Evolutionary conservation across 805 yeast genomes (phyloP).

Genomic region (Candida takata): DNA sequence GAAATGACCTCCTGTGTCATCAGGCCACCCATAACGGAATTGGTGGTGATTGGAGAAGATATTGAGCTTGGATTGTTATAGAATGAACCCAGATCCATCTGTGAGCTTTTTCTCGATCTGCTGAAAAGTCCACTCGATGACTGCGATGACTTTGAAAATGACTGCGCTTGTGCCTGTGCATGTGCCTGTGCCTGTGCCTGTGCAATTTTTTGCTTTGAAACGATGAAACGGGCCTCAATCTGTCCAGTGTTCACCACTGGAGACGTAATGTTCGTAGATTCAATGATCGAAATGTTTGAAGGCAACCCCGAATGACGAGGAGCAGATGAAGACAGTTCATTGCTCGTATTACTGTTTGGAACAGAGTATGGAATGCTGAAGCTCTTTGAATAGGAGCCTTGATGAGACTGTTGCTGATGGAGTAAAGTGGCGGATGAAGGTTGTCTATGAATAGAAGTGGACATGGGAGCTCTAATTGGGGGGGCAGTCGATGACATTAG

Average conservation of each 20-base stretch:
- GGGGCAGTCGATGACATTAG: slow-evolving; percentile 12
- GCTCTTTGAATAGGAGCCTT: slow-evolving; percentile 12
- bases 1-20: slow-evolving; percentile 16
- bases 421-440: slow-evolving; percentile 13
- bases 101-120: slow-evolving; percentile 35
- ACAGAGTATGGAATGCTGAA: slow-evolving; percentile 22
- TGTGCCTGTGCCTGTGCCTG: slow-evolving; percentile 19
- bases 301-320: slow-evolving; percentile 33
- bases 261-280: slow-evolving; percentile 60
- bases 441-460: slow-evolving; percentile 23
- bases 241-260: slow-evolving; percentile 54
- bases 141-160: slow-evolving; percentile 14
- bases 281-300: slow-evolving; percentile 34
- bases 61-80: slow-evolving; percentile 16
- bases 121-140: slow-evolving; percentile 40
- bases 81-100: slow-evolving; percentile 22
- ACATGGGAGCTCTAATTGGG: slow-evolving; percentile 24
- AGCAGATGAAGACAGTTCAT: slow-evolving; percentile 25
- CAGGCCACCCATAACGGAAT: not conserved
- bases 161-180: too few relatives aligned
- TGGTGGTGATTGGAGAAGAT: slow-evolving; percentile 4
- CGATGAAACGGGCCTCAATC: slow-evolving; percentile 81
- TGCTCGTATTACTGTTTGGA: slow-evolving; percentile 18
- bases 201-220: slow-evolving; percentile 64
- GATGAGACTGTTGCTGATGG: slow-evolving; percentile 7